Percentiles rank a stretch among this genome's conserved stretches.
These are phyloP conservation scores for Prillingera fragicola DNA, from an alignment of 1,284 basidiomycete species.

Conservation along the genomic window DNA sequence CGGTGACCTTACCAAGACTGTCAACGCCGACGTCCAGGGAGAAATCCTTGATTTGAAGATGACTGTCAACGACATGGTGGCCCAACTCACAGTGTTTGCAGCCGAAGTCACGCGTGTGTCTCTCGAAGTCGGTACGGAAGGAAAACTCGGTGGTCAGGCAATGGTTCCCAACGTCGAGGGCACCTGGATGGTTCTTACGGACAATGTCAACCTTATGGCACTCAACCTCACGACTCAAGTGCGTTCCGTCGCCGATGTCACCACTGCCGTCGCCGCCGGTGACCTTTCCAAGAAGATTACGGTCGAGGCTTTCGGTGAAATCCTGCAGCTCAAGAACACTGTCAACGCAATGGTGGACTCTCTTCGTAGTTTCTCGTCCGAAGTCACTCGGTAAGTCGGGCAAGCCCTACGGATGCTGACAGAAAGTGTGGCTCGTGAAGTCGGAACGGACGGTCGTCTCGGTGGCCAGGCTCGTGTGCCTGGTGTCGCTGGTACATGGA, in stretches of 20 bases:
- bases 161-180: conserved; percentile 80
- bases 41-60: conserved; percentile 89
- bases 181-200: conserved; percentile 89
- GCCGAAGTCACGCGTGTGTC: conserved; percentile 72
- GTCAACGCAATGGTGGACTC: conserved; percentile 47
- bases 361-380: conserved; percentile 54
- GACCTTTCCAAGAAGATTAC: conserved; percentile 84
- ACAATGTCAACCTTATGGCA: conserved; percentile 74
- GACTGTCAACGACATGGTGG: conserved; percentile 54
- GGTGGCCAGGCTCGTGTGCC: conserved; percentile 88
- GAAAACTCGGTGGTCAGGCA: conserved; percentile 91
- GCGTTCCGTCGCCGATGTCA: conserved; percentile 91
- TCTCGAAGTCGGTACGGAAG: conserved; percentile 89
- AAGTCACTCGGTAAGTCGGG: conserved; percentile 57
- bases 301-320: conserved; percentile 95
- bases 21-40: conserved; percentile 92
- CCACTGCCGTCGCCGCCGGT: conserved; percentile 93
- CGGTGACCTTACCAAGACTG: conserved; percentile 81
- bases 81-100: conserved; percentile 53
- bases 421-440: conserved; percentile 68
- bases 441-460: conserved; percentile 90
- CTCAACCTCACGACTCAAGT: conserved; percentile 90
- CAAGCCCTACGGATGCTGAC: conserved; percentile 6
- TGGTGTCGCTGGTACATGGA: conserved; percentile 86
- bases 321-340: conserved; percentile 72